phyloP scores from a whole-genome alignment of 805 yeast species.

The Lachancea thermotolerans region DNA sequence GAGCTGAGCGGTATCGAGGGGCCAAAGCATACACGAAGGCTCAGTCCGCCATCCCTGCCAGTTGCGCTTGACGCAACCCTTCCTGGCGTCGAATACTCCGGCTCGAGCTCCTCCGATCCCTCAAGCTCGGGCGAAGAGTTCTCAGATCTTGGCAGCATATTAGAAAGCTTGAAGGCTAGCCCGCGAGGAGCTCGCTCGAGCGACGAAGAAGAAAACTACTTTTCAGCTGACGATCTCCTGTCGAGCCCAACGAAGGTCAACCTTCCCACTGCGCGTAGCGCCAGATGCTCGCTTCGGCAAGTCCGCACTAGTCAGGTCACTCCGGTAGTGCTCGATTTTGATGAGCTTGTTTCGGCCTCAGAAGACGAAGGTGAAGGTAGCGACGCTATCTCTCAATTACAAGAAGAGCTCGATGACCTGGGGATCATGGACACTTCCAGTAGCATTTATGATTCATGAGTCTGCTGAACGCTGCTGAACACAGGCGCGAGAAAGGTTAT shows the following conservation, averaged over 20 bases:
- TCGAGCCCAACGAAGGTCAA: neutral
- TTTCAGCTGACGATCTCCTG: slow-evolving; percentile 5
- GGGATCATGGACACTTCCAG: slow-evolving; percentile 5
- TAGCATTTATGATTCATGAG: slow-evolving; percentile 2
- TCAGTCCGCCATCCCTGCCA: neutral
- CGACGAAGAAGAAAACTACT: slow-evolving; percentile 8
- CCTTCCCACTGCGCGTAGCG: neutral
- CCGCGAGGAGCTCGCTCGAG: neutral
- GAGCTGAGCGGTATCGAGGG: neutral
- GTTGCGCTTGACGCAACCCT: slow-evolving; percentile 9
- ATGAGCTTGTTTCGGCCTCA: slow-evolving; percentile 2
- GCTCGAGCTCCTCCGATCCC: slow-evolving; percentile 16
- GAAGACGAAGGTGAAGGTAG: slow-evolving; percentile 2
- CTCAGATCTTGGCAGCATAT: slow-evolving; percentile 17
- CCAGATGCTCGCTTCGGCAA: slow-evolving; percentile 4
- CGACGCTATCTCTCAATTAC: neutral
- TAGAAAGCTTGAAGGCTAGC: slow-evolving; percentile 1
- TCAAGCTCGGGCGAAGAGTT: slow-evolving; percentile 23
- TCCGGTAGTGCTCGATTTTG: slow-evolving; percentile 2
- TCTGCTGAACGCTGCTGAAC: neutral
- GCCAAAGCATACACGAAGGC: neutral
- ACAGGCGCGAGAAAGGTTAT: neutral
- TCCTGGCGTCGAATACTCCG: slow-evolving; percentile 24
- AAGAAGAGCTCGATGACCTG: slow-evolving; percentile 5
- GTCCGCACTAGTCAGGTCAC: slow-evolving; percentile 1